A percentile compares a stretch with the other conserved stretches of the same genome.
Evolutionary conservation across 2,329 filamentous ascomycete genomes (phyloP).

Genomic region (Trichophaea hybrida): DNA sequence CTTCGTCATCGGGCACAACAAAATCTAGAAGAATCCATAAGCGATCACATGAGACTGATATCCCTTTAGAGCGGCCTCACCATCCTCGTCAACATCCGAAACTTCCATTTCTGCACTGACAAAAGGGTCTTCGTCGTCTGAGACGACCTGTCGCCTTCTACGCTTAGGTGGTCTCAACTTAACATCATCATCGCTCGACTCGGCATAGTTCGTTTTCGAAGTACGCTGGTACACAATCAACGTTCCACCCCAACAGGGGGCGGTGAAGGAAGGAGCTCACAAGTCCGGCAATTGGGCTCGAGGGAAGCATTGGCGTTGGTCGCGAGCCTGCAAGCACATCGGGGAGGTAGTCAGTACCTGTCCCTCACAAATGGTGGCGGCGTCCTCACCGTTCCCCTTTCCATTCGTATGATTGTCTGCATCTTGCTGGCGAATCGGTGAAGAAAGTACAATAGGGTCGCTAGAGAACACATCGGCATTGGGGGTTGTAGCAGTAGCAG

Average conservation of each 20-base stretch:
- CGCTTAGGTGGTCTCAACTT: neutral
- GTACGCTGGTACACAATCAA: neutral
- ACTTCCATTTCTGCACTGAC: conserved; percentile 32
- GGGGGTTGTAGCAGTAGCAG: conserved; percentile 4
- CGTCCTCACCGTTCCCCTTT: neutral
- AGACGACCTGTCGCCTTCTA: conserved; percentile 49
- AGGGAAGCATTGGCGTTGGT: neutral
- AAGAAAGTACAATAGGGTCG: conserved; percentile 3
- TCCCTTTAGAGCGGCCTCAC: conserved; percentile 30
- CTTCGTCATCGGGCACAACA: conserved; percentile 72
- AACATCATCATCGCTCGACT: conserved; percentile 5
- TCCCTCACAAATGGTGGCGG: neutral
- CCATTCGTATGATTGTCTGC: neutral
- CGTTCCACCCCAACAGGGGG: neutral
- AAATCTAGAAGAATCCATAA: conserved; percentile 44
- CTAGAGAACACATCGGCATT: conserved; percentile 25
- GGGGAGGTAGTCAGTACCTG: neutral
- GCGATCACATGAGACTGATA: conserved; percentile 10
- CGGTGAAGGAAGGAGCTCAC: neutral
- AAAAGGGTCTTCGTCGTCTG: conserved; percentile 56
- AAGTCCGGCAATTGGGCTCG: neutral
- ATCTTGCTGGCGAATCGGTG: neutral
- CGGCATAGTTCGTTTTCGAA: neutral
- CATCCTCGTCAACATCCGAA: conserved; percentile 42
- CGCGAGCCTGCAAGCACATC: neutral